These are phyloP conservation scores for Entomortierella lignicola DNA, from an alignment of 192 early-diverging fungal genomes.

Conservation along the genomic window DNA sequence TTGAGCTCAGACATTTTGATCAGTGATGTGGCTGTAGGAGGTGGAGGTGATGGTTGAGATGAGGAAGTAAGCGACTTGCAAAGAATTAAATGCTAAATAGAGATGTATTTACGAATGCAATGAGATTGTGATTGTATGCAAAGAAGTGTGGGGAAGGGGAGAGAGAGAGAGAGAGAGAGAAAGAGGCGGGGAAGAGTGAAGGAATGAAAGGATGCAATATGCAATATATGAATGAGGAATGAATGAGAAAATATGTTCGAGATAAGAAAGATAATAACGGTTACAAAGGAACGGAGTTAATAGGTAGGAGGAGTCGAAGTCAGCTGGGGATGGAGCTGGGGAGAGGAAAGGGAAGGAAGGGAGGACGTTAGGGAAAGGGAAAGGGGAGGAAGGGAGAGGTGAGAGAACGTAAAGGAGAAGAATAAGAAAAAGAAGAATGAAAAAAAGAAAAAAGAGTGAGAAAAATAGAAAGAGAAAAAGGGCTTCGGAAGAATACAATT, in stretches of 20 bases:
- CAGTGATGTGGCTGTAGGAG: not conserved
- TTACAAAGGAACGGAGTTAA: too few species aligned
- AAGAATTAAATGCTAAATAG: not conserved
- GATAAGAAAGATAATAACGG: too few species aligned
- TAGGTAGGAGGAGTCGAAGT: too few species aligned
- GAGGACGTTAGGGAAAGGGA: not conserved
- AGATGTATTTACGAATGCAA: not conserved
- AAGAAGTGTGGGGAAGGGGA: not conserved
- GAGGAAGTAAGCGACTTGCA: not conserved
- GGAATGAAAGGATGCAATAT: too few species aligned
- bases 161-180: not conserved
- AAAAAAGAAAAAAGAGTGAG: slow-evolving; percentile 2
- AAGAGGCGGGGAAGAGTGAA: not conserved
- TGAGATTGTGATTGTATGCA: not conserved
- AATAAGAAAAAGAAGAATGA: not conserved
- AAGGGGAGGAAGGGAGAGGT: slow-evolving; percentile 1
- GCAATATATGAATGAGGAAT: not conserved
- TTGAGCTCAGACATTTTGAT: slow-evolving; percentile 41
- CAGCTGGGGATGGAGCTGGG: not conserved
- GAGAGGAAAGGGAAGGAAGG: not conserved
- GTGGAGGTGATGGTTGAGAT: not conserved
- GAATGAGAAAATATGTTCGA: not conserved
- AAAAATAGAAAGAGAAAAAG: slow-evolving; percentile 1
- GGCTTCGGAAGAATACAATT: not conserved
- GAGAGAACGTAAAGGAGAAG: slow-evolving; percentile 7